phyloP scores from a whole-genome alignment of 1,284 basidiomycete genomes.

The Kwoniella shivajii region DNA sequence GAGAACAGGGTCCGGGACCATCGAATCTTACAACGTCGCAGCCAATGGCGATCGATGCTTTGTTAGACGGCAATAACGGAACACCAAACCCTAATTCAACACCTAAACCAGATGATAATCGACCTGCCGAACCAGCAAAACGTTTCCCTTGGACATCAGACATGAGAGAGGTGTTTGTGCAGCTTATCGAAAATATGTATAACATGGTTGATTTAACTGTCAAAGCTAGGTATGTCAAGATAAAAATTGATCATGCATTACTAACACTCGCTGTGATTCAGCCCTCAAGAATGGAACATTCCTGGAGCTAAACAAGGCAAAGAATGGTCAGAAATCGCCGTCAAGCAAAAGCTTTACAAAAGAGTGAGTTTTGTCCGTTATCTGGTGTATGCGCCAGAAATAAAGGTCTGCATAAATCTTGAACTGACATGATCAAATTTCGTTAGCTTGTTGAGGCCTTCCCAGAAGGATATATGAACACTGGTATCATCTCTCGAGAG shows the following conservation, averaged over 20 bases:
- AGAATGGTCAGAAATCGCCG: conserved; percentile 26
- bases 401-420: not conserved
- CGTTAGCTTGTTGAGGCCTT: conserved; percentile 41
- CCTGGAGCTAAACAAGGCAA: conserved; percentile 11
- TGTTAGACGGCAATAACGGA: not conserved
- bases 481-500: conserved; percentile 33
- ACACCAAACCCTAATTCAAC: not conserved
- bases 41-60: conserved; percentile 3
- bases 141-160: conserved; percentile 36
- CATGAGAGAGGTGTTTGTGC: conserved; percentile 44
- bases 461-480: conserved; percentile 46
- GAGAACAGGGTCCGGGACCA: not conserved
- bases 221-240: conserved; percentile 32
- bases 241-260: not conserved
- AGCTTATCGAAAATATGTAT: conserved; percentile 44
- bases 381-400: too few species aligned
- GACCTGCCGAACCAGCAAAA: conserved; percentile 32
- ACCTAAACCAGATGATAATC: conserved; percentile 10
- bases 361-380: conserved; percentile 24
- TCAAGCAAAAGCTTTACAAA: conserved; percentile 37
- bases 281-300: conserved; percentile 29
- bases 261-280: not conserved
- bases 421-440: not conserved
- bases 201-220: conserved; percentile 42
- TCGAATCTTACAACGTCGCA: not conserved